Evolutionary conservation across 148 eudicot species (phyloP).

Genomic region (Vaccinium corymbosum): DNA sequence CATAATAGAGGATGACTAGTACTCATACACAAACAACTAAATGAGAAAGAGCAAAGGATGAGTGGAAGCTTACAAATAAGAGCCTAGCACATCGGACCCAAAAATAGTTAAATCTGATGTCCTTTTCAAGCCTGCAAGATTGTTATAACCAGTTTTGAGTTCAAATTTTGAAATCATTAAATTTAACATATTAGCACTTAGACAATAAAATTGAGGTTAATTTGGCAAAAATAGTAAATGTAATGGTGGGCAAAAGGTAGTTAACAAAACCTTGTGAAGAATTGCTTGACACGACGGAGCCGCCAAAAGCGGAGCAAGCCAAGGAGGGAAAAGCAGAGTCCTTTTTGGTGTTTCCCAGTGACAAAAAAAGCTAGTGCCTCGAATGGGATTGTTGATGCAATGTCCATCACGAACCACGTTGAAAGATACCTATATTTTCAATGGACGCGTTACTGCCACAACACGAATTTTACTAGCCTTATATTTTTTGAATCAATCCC

Average conservation of each 20-base stretch:
- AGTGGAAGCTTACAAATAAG: conserved; percentile 53
- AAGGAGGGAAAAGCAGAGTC: conserved; percentile 44
- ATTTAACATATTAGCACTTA: neutral
- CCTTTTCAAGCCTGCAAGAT: conserved; percentile 80
- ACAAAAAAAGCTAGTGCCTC: conserved; percentile 49
- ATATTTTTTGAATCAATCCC: neutral
- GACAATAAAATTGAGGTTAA: no score
- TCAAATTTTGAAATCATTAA: neutral
- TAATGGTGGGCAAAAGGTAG: neutral
- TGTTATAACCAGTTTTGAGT: neutral
- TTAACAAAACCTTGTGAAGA: conserved; percentile 69
- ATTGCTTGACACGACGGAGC: conserved; percentile 61
- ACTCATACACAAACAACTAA: no score
- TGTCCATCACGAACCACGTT: conserved; percentile 84
- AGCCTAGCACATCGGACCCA: conserved; percentile 83
- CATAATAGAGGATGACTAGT: no score
- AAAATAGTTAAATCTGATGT: conserved; percentile 83
- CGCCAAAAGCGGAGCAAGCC: conserved; percentile 83
- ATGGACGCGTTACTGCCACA: neutral
- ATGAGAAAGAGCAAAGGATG: neutral
- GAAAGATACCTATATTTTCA: conserved; percentile 49
- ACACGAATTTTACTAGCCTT: neutral
- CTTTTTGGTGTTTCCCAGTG: conserved; percentile 46
- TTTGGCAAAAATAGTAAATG: neutral
- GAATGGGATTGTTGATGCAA: conserved; percentile 82